These are phyloP conservation scores for Monascus purpureus DNA, from an alignment of 495 filamentous ascomycete species.

Conservation along the genomic window DNA sequence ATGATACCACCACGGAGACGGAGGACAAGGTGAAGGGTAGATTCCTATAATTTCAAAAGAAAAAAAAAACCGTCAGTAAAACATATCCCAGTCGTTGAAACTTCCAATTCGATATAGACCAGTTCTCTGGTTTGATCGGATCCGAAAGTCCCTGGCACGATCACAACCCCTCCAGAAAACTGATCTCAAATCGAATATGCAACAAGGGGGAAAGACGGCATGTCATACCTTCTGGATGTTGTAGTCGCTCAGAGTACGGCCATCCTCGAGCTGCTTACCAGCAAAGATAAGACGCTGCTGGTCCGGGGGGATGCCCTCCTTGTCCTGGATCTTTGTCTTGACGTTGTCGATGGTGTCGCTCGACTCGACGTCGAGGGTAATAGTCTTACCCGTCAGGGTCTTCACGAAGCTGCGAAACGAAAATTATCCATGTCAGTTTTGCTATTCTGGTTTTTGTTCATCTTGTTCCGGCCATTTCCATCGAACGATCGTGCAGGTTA, in stretches of 20 bases:
- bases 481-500: slow-evolving; percentile 1
- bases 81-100: not conserved
- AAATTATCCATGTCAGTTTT: slow-evolving; percentile 20
- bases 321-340: slow-evolving; percentile 96
- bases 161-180: too few relatives aligned
- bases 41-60: slow-evolving; percentile 51
- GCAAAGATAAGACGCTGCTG: slow-evolving; percentile 99
- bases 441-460: slow-evolving; percentile 5
- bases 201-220: too few relatives aligned
- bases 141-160: not conserved
- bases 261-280: slow-evolving; percentile 99
- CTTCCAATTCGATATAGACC: not conserved
- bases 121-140: not conserved
- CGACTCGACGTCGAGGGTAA: slow-evolving; percentile 99
- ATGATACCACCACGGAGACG: slow-evolving; percentile 99
- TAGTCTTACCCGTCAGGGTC: slow-evolving; percentile 98
- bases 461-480: slow-evolving; percentile 2
- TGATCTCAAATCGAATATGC: too few relatives aligned
- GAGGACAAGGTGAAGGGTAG: slow-evolving; percentile 96
- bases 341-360: slow-evolving; percentile 98
- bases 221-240: slow-evolving; percentile 95
- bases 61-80: slow-evolving; percentile 11
- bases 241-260: slow-evolving; percentile 95
- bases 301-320: slow-evolving; percentile 98
- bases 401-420: slow-evolving; percentile 69